Base-by-base conservation (phyloP, 2,329 filamentous ascomycete genomes). In the Aciculosporium take region DNA sequence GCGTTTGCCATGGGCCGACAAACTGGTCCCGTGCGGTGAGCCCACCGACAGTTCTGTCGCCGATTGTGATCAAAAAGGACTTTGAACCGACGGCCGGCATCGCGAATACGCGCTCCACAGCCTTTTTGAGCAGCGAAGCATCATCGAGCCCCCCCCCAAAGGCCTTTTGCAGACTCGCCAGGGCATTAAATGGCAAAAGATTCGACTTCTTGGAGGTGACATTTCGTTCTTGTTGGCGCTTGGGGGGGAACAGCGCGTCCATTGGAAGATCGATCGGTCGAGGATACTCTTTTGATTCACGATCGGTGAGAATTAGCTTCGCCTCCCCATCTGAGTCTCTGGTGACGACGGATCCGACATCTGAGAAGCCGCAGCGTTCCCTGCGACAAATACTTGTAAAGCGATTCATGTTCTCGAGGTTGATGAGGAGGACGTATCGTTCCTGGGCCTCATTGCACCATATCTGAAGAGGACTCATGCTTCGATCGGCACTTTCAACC, bases 381-480 rank as follows among this genome's bases (percentile, higher is more conserved):
- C 91, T 76, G 47, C 81, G 66, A 57, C 75, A 79, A 43, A 81
- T 81, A 57, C 66, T 76, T 34, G 68, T 67, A 54, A 81, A 98
- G 69, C 63, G 79, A 53, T 89, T 87, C 54, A 96, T 74, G 40
- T 79, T 72, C 17, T 91, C 81, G 39, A 77, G 75, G 46, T 88
- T 86, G 47, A 98, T 78, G 7, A 93, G 79, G 53, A 98, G 68
- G 7, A 98, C 91, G 54, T 98, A 98, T 58, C 91, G 75, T 62
- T 98, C 91, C 58, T 98, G 91, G 0, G 91, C 86, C 60, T 96
- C 89, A 53, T 89, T 94, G 61, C 91, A 95, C 88, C 89, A 96
- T 36, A 98, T 94, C 58, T 96, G 85, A 44, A 98, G 74, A 17
- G 91, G 91, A 54, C 85, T 94, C 83, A 98, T 89, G 56, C 85